Evolutionary conservation across 495 filamentous ascomycete species (phyloP).

Genomic region (Hyphodiscus hymeniophilus): DNA sequence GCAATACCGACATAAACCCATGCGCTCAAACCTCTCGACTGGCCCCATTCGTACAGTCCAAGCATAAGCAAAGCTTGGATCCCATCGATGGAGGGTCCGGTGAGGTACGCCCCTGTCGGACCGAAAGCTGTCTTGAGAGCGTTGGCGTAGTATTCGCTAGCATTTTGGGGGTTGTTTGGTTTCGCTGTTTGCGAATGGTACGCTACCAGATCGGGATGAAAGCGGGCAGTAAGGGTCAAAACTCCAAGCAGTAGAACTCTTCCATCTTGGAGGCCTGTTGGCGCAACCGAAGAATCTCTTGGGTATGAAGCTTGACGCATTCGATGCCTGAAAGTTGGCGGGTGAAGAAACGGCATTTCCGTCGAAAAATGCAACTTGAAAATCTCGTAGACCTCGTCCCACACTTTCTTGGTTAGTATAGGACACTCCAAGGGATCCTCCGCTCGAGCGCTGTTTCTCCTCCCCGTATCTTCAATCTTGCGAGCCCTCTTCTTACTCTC

Average conservation of each 20-base stretch:
- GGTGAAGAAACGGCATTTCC: slow-evolving; percentile 75
- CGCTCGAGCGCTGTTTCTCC: slow-evolving; percentile 28
- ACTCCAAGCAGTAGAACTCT: slow-evolving; percentile 66
- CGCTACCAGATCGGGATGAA: slow-evolving; percentile 60
- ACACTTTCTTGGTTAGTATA: slow-evolving; percentile 58
- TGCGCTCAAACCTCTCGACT: slow-evolving; percentile 60
- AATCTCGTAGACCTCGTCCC: slow-evolving; percentile 66
- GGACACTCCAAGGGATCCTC: slow-evolving; percentile 42
- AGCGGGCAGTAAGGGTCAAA: slow-evolving; percentile 70
- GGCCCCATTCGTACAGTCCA: slow-evolving; percentile 78
- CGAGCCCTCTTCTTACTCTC: slow-evolving; percentile 50
- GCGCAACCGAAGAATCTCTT: slow-evolving; percentile 18
- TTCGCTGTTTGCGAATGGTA: slow-evolving; percentile 43
- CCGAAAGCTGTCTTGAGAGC: slow-evolving; percentile 59
- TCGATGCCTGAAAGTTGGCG: slow-evolving; percentile 61
- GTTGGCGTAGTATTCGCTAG: slow-evolving; percentile 73
- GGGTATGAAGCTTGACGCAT: slow-evolving; percentile 28
- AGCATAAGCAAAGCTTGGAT: slow-evolving; percentile 78
- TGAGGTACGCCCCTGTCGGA: slow-evolving; percentile 39
- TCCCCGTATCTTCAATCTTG: slow-evolving; percentile 41
- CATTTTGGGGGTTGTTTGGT: slow-evolving; percentile 51
- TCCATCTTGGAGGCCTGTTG: slow-evolving; percentile 31
- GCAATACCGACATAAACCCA: slow-evolving; percentile 75
- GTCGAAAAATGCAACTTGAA: slow-evolving; percentile 79
- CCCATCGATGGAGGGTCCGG: slow-evolving; percentile 53